Conservation (phyloP, 371 early-diverging fungal species). For the Nematocida minor region DNA sequence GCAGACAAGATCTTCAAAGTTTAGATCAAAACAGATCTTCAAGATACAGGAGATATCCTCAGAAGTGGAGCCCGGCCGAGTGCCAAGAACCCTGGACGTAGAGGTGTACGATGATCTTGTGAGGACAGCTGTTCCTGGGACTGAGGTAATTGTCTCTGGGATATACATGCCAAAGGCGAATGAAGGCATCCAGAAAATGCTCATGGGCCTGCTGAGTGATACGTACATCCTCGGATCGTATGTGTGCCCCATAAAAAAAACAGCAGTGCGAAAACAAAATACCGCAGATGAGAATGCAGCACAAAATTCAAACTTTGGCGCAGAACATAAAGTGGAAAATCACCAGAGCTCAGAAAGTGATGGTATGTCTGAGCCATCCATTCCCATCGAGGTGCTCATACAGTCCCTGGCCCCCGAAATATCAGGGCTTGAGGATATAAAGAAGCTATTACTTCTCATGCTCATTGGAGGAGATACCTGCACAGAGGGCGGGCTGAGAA, state of each 20-base stretch:
- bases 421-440: conserved; percentile 90
- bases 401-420: conserved; percentile 85
- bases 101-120: conserved; percentile 77
- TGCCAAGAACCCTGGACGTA: conserved; percentile 85
- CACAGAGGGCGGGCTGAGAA: conserved; percentile 77
- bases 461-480: conserved; percentile 92
- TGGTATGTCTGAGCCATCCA: too few species aligned
- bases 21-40: conserved; percentile 66
- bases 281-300: too few species aligned
- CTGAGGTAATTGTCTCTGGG: conserved; percentile 77
- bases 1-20: conserved; percentile 86
- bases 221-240: conserved; percentile 81
- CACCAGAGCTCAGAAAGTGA: conserved; percentile 67
- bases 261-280: conserved; percentile 68
- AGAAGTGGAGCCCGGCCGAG: conserved; percentile 93
- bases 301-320: background rate
- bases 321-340: background rate
- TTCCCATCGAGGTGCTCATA: conserved; percentile 75
- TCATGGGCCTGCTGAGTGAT: conserved; percentile 86
- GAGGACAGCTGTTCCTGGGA: conserved; percentile 79
- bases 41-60: conserved; percentile 68
- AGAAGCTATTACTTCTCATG: conserved; percentile 87
- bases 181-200: conserved; percentile 78
- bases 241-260: conserved; percentile 75
- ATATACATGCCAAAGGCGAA: conserved; percentile 86